These are phyloP conservation scores for Aechmea fasciata DNA, from an alignment of 176 grass and related monocot species.

Conservation along the genomic window DNA sequence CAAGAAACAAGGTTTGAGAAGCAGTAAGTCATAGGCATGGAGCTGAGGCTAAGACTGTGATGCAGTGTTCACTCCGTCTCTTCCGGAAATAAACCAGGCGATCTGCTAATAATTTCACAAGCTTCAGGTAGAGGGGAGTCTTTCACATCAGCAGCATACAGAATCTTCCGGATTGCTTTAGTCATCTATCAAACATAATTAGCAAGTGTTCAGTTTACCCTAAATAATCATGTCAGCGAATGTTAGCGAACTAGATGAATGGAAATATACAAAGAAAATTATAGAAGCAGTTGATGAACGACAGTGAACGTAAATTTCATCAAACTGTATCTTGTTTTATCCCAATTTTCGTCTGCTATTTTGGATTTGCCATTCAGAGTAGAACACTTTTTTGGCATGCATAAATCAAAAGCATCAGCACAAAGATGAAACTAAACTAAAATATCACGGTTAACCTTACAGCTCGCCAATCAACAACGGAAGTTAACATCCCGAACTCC, in stretches of 20 bases:
- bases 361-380: too few relatives aligned
- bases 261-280: not conserved
- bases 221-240: not conserved
- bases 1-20: too few relatives aligned
- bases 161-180: constrained; percentile 63
- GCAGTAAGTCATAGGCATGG: not conserved
- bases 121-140: constrained; percentile 56
- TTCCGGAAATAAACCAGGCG: constrained; percentile 36
- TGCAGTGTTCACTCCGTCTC: constrained; percentile 10
- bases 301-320: too few relatives aligned
- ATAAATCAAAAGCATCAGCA: not conserved
- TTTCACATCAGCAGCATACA: constrained; percentile 61
- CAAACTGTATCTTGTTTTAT: too few relatives aligned
- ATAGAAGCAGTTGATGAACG: not conserved
- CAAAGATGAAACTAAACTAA: not conserved
- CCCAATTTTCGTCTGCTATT: too few relatives aligned
- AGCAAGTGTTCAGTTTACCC: not conserved
- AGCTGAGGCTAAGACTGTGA: not conserved
- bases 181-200: constrained; percentile 43
- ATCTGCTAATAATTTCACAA: constrained; percentile 55
- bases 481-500: too few relatives aligned
- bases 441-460: not conserved
- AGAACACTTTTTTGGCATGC: too few relatives aligned
- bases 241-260: not conserved
- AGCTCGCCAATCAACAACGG: too few relatives aligned